Conservation (phyloP, 495 filamentous ascomycete species). For the Stereocaulon alpinum region DNA sequence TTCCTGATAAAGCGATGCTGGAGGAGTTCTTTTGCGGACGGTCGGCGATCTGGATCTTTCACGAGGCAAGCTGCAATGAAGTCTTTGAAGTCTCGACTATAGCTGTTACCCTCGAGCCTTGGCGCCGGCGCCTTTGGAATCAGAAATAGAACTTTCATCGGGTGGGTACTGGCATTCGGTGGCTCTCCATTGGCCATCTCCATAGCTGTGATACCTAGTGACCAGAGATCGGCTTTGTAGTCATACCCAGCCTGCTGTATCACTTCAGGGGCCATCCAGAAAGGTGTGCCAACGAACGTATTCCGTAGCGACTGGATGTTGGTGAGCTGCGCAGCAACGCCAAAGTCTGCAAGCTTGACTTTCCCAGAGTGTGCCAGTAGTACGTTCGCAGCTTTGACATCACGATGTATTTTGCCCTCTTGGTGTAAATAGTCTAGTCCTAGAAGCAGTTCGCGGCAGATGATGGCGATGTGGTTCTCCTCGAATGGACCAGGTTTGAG, state of each 20-base stretch:
- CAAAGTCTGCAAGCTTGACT: slow-evolving; percentile 96
- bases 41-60: slow-evolving; percentile 76
- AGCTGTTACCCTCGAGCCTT: slow-evolving; percentile 69
- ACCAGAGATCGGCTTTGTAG: slow-evolving; percentile 98
- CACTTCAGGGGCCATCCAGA: slow-evolving; percentile 99
- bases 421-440: slow-evolving; percentile 89
- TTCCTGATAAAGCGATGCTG: slow-evolving; percentile 79
- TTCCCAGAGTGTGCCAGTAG: slow-evolving; percentile 77
- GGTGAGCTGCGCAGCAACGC: slow-evolving; percentile 89
- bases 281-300: slow-evolving; percentile 97
- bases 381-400: slow-evolving; percentile 95
- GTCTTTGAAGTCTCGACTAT: slow-evolving; percentile 85
- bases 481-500: slow-evolving; percentile 86
- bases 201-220: slow-evolving; percentile 89
- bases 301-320: slow-evolving; percentile 97
- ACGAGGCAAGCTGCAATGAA: slow-evolving; percentile 84
- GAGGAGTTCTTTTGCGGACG: slow-evolving; percentile 80
- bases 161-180: slow-evolving; percentile 80
- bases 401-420: slow-evolving; percentile 93
- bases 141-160: slow-evolving; percentile 97
- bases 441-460: slow-evolving; percentile 80
- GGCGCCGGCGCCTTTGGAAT: slow-evolving; percentile 90
- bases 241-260: slow-evolving; percentile 96
- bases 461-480: slow-evolving; percentile 87
- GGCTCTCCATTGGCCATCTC: slow-evolving; percentile 90